Conservation (phyloP, 2,329 filamentous ascomycete genomes). For the Aspergillus ibericus region DNA sequence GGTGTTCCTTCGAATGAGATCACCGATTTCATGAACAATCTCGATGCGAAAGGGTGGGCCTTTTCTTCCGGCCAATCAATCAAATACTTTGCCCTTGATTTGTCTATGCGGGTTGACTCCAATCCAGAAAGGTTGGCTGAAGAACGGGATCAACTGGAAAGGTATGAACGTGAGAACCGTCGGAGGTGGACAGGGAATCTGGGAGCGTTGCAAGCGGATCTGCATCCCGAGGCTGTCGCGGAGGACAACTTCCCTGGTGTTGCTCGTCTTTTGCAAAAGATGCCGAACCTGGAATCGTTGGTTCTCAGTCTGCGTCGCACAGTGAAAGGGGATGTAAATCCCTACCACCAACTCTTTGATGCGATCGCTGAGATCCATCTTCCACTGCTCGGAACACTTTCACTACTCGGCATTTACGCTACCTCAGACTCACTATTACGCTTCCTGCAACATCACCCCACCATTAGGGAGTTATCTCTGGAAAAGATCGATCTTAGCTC, state of each 20-base stretch:
- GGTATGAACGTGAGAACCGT: background rate
- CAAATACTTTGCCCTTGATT: background rate
- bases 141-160: background rate
- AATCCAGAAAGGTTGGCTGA: background rate
- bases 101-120: background rate
- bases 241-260: background rate
- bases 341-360: conserved; percentile 1
- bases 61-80: background rate
- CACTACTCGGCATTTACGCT: background rate
- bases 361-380: background rate
- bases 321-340: background rate
- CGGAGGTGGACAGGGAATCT: background rate
- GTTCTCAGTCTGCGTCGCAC: background rate
- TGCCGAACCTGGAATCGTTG: background rate
- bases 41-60: background rate
- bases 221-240: background rate
- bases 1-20: background rate
- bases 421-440: background rate
- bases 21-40: background rate
- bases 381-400: background rate
- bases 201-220: background rate
- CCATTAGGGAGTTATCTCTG: background rate
- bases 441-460: background rate
- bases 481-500: background rate
- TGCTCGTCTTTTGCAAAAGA: background rate